Base-by-base conservation (phyloP, 208 protist species). In the Crithidia bombi region DNA sequence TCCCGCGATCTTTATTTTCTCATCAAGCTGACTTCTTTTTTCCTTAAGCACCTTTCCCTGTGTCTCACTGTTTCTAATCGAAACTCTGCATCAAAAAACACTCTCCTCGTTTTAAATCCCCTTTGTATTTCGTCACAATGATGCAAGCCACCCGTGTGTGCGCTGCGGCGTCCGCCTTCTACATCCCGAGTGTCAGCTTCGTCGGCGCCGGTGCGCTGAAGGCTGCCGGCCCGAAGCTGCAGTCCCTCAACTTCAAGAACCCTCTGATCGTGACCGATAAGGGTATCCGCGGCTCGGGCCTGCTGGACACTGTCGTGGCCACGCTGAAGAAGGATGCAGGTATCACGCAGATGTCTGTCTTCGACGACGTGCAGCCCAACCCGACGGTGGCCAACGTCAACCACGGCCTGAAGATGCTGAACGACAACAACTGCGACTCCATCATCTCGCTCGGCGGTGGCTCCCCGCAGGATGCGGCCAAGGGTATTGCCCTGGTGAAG, bases 391-490 rank as follows among this genome's bases (percentile, higher is more conserved):
- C 51, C 36, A 88, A 87, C 65, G 86, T 91, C 28, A 78, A 87
- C 39, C 49, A 63, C 30, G 86, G 83, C 11, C 74, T 88, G 39
- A 81, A 78, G 55, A 39, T 81, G 52, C 75, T 90, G 36, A 82
- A 83, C 61, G 73, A 71, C 32, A 80, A 74, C 56, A 65, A 75
- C 21, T 86, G 78, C 38, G 86, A 92, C 74, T 78, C 58, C 36
- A 88, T 92, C 65, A 80, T 97, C 49, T 82, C 78, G 46, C 73
- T 97, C 47, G 91, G 93, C 57, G 94, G 94, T 58, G 94, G 92
- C 47, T 95, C 87, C 19, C 79, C 89, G 11, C 88, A 97, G 79
- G 92, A 98, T 70, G 78, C 79, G 36, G 90, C 87, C 43, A 98
- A 97, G 86, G 79, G 87, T 43, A 84, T 95, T 43, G 77, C 91